Percentiles rank a stretch among this genome's conserved stretches.
Evolutionary conservation across 192 early-diverging fungal species (phyloP).

Genomic region (Oehlia diaphana): DNA sequence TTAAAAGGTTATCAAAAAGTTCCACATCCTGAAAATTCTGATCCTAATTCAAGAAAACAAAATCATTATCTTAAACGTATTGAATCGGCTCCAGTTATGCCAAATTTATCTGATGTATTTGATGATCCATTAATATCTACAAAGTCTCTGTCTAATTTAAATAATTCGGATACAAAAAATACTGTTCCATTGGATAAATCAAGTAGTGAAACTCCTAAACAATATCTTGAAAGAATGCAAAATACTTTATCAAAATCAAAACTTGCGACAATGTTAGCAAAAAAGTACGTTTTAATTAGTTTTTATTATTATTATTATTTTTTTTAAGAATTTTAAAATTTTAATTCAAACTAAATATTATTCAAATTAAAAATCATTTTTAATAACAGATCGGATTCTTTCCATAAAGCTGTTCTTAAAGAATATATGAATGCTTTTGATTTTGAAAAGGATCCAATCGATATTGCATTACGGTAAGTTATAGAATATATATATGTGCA

Average conservation of each 20-base stretch:
- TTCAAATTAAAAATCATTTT: neutral
- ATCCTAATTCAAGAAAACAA: neutral
- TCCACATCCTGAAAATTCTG: neutral
- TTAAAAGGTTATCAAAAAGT: neutral
- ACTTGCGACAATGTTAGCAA: conserved; percentile 55
- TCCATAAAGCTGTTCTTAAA: conserved; percentile 56
- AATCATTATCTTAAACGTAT: conserved; percentile 23
- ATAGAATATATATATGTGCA: neutral
- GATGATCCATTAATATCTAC: neutral
- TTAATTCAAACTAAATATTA: neutral
- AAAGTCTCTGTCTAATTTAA: conserved; percentile 23
- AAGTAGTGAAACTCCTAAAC: conserved; percentile 42
- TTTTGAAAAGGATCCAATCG: conserved; percentile 63
- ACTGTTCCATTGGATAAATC: neutral
- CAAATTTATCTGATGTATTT: neutral
- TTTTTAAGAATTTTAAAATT: too few species aligned
- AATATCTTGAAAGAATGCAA: conserved; percentile 46
- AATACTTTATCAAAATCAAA: conserved; percentile 51
- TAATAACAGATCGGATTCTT: conserved; percentile 38
- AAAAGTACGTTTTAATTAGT: conserved; percentile 27
- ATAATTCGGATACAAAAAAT: conserved; percentile 3
- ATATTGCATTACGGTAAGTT: conserved; percentile 58
- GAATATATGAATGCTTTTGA: conserved; percentile 62
- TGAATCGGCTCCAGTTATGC: conserved; percentile 20
- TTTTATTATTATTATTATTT: too few species aligned